Evolutionary conservation across 1,284 basidiomycete species (phyloP).

Genomic region (Porodaedalea pini): DNA sequence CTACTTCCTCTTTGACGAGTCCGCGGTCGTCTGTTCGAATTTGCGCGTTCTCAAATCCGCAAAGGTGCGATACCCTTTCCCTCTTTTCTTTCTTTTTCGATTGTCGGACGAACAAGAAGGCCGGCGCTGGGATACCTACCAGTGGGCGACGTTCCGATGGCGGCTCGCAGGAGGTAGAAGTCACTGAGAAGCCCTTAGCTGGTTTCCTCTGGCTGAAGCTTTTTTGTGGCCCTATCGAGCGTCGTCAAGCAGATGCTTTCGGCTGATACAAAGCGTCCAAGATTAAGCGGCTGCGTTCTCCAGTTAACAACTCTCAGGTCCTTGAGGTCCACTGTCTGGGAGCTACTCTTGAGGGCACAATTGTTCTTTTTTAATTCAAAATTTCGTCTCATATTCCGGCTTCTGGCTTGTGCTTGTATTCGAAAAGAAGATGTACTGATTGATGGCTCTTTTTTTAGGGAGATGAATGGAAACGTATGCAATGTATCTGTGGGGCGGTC

Average conservation of each 20-base stretch:
- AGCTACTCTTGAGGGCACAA: constrained; percentile 85
- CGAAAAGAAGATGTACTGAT: background rate
- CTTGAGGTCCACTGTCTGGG: constrained; percentile 63
- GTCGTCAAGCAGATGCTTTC: constrained; percentile 43
- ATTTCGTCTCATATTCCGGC: constrained; percentile 17
- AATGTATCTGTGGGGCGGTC: constrained; percentile 76
- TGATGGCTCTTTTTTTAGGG: constrained; percentile 32
- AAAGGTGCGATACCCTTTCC: constrained; percentile 49
- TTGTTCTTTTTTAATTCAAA: constrained; percentile 7
- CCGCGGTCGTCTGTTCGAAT: constrained; percentile 52
- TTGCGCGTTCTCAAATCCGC: constrained; percentile 43
- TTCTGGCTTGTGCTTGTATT: constrained; percentile 24
- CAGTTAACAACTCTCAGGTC: constrained; percentile 78
- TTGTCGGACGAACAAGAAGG: constrained; percentile 82
- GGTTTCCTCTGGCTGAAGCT: constrained; percentile 42
- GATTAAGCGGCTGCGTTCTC: constrained; percentile 49
- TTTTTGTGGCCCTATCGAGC: constrained; percentile 28
- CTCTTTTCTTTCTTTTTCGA: constrained; percentile 21
- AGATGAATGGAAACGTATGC: constrained; percentile 62
- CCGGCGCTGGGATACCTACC: constrained; percentile 70
- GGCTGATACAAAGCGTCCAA: constrained; percentile 92
- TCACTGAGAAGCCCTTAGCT: constrained; percentile 46
- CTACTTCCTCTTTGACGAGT: constrained; percentile 74
- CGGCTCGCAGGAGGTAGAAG: constrained; percentile 24
- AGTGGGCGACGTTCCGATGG: constrained; percentile 46